Evolutionary conservation across 306 rosid species (phyloP).

Genomic region (Boehmeria nivea): DNA sequence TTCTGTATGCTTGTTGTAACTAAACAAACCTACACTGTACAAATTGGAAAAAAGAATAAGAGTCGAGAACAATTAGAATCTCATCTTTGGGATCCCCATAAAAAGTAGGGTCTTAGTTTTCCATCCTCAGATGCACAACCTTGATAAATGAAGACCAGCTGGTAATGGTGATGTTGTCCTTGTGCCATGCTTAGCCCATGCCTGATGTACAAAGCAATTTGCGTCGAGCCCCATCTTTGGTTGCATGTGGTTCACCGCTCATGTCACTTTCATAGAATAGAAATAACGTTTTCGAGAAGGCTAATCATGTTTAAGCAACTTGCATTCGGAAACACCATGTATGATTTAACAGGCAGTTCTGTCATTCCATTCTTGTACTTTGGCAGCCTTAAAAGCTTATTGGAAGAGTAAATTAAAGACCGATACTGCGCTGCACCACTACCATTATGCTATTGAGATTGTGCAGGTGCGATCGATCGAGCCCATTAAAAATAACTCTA

Average conservation of each 20-base stretch:
- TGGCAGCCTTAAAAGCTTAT: slow-evolving; percentile 23
- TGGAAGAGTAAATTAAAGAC: slow-evolving; percentile 15
- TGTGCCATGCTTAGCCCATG: slow-evolving; percentile 24
- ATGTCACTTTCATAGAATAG: not conserved
- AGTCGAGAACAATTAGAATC: slow-evolving; percentile 45
- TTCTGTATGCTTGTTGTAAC: slow-evolving; percentile 56
- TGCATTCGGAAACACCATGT: slow-evolving; percentile 20
- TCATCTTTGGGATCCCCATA: slow-evolving; percentile 40
- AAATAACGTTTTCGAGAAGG: slow-evolving; percentile 17
- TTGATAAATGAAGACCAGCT: slow-evolving; percentile 38
- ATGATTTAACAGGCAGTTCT: slow-evolving; percentile 15
- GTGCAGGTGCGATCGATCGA: slow-evolving; percentile 23
- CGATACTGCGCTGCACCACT: slow-evolving; percentile 1
- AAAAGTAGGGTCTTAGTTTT: slow-evolving; percentile 47
- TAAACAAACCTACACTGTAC: slow-evolving; percentile 82
- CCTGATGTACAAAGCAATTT: slow-evolving; percentile 25
- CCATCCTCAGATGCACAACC: slow-evolving; percentile 36
- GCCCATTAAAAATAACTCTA: slow-evolving; percentile 16
- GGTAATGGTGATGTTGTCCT: too few species aligned
- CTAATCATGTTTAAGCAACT: not conserved
- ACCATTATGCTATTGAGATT: slow-evolving; percentile 21
- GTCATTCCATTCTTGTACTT: slow-evolving; percentile 24
- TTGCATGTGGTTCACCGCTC: slow-evolving; percentile 3
- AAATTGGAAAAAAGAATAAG: slow-evolving; percentile 28
- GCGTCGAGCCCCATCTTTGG: slow-evolving; percentile 12